Conservation (phyloP, 331 rosid genomes). For the Malus hybrid region DNA sequence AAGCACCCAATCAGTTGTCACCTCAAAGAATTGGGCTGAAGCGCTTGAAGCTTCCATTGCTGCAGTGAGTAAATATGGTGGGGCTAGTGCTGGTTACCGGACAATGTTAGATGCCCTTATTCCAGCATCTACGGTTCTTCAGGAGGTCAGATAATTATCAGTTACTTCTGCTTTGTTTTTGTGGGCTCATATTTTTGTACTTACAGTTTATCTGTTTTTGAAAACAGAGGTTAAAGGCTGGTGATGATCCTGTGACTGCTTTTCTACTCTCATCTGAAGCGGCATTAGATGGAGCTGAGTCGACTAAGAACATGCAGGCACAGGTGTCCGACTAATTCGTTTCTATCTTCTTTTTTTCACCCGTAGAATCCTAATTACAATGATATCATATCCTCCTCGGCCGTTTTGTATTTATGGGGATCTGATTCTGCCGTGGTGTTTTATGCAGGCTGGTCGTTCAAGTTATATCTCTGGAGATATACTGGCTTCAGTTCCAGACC, state of each 20-base stretch:
- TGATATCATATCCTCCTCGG: neutral
- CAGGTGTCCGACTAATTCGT: slow-evolving; percentile 33
- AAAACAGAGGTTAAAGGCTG: slow-evolving; percentile 59
- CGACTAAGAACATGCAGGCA: slow-evolving; percentile 84
- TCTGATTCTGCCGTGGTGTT: slow-evolving; percentile 8
- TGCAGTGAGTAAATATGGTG: slow-evolving; percentile 89
- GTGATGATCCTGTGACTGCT: slow-evolving; percentile 65
- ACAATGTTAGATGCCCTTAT: slow-evolving; percentile 91
- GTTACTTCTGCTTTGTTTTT: slow-evolving; percentile 4
- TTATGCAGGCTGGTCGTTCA: slow-evolving; percentile 85
- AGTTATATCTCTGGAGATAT: slow-evolving; percentile 52
- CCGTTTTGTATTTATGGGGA: neutral
- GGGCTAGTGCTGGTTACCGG: slow-evolving; percentile 89
- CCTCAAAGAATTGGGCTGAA: slow-evolving; percentile 64
- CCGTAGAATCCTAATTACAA: neutral
- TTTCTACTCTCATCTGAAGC: slow-evolving; percentile 78
- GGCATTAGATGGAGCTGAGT: slow-evolving; percentile 77
- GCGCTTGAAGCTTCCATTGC: slow-evolving; percentile 77
- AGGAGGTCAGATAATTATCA: slow-evolving; percentile 45
- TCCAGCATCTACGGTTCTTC: slow-evolving; percentile 70
- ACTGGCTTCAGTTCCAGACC: slow-evolving; percentile 79
- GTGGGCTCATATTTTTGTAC: slow-evolving; percentile 5
- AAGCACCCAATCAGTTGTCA: slow-evolving; percentile 34
- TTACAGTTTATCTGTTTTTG: slow-evolving; percentile 16
- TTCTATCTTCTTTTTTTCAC: neutral